Percentiles rank a stretch among this genome's conserved stretches.
Evolutionary conservation across 768 basidiomycete genomes (phyloP).

Genomic region (Lentinula detonsa): DNA sequence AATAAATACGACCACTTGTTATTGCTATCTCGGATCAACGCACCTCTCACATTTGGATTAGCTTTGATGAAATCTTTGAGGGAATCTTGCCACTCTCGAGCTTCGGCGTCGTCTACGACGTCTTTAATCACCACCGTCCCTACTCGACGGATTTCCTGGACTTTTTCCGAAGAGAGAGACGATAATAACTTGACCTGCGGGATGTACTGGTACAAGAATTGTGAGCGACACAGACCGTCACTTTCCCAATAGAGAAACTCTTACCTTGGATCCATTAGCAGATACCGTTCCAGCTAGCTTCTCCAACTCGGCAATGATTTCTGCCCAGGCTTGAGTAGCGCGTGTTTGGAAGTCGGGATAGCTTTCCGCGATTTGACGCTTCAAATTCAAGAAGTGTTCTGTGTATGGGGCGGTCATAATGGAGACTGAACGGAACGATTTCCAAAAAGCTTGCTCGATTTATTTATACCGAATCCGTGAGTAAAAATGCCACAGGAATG

Average conservation of each 20-base stretch:
- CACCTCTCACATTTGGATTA: slow-evolving; percentile 55
- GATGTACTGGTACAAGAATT: slow-evolving; percentile 35
- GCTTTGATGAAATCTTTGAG: slow-evolving; percentile 49
- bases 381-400: slow-evolving; percentile 42
- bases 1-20: not conserved
- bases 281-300: slow-evolving; percentile 37
- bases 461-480: not conserved
- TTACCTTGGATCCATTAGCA: slow-evolving; percentile 42
- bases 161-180: slow-evolving; percentile 35
- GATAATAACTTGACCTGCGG: slow-evolving; percentile 58
- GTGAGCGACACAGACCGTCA: not conserved
- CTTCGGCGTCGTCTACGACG: slow-evolving; percentile 53
- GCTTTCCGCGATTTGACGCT: slow-evolving; percentile 45
- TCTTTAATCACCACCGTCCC: slow-evolving; percentile 62
- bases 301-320: slow-evolving; percentile 48
- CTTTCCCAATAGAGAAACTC: not conserved
- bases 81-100: slow-evolving; percentile 49
- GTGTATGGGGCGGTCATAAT: not conserved
- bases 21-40: not conserved
- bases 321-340: slow-evolving; percentile 52
- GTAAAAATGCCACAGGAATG: too few species aligned
- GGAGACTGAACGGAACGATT: not conserved
- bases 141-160: slow-evolving; percentile 44
- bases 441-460: not conserved
- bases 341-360: slow-evolving; percentile 48